These are phyloP conservation scores for Zelopaecilomyces penicillatus DNA, from an alignment of 2,329 filamentous ascomycete genomes.

Conservation along the genomic window DNA sequence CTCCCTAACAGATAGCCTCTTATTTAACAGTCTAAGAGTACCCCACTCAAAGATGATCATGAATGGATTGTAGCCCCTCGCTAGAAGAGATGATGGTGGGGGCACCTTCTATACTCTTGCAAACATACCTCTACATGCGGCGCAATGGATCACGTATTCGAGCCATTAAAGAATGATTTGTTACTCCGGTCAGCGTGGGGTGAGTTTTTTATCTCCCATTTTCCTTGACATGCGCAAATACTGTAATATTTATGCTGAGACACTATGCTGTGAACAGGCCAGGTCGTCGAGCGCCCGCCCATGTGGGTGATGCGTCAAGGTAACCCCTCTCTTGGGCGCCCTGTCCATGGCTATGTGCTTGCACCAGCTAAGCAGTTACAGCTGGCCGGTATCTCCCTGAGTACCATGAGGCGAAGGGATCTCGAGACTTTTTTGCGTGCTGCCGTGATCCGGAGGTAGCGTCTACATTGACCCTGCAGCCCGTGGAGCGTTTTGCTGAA, in stretches of 20 bases:
- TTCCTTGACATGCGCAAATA: not conserved
- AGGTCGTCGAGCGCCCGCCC: constrained; percentile 84
- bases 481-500: constrained; percentile 81
- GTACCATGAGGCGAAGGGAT: constrained; percentile 91
- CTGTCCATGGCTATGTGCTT: not conserved
- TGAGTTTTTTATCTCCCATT: constrained; percentile 32
- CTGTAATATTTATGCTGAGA: constrained; percentile 11
- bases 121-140: not conserved
- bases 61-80: constrained; percentile 1
- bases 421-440: constrained; percentile 93
- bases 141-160: constrained; percentile 63
- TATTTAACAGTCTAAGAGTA: not conserved
- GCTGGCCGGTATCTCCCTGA: constrained; percentile 95
- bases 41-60: not conserved
- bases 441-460: constrained; percentile 89
- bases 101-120: too few species aligned
- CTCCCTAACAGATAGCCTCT: not conserved
- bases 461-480: constrained; percentile 87
- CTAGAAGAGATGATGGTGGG: not conserved
- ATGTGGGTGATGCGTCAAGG: constrained; percentile 99
- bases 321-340: constrained; percentile 30
- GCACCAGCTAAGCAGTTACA: constrained; percentile 25
- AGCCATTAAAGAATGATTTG: constrained; percentile 85
- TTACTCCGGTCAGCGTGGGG: constrained; percentile 84
- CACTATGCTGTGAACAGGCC: constrained; percentile 45